Conservation (phyloP, 2,329 filamentous ascomycete genomes). For the Cladophialophora psammophila region DNA sequence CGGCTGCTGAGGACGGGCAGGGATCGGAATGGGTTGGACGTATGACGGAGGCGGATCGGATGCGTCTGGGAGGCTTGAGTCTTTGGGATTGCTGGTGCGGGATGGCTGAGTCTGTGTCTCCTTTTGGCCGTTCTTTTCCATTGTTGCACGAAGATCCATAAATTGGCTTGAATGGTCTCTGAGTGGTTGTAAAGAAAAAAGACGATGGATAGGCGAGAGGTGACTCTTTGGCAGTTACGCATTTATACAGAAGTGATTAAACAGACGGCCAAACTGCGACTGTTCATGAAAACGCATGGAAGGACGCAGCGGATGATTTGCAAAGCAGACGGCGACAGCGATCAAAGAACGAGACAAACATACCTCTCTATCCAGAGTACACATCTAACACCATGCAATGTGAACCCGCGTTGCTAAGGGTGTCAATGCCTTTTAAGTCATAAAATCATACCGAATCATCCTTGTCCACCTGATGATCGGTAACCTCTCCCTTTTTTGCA, state of each 20-base stretch:
- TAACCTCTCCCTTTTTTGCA: slow-evolving; percentile 4
- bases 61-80: not conserved
- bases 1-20: not conserved
- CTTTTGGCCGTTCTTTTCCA: not conserved
- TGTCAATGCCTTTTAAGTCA: not conserved
- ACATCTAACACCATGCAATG: not conserved
- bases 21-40: not conserved
- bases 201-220: not conserved
- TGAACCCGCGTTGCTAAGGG: slow-evolving; percentile 5
- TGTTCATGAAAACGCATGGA: not conserved
- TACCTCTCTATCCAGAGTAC: not conserved
- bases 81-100: not conserved
- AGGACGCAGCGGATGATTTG: not conserved
- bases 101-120: not conserved
- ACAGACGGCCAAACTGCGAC: not conserved
- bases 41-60: not conserved
- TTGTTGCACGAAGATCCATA: not conserved
- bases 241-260: not conserved
- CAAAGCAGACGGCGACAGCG: not conserved
- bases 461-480: not conserved
- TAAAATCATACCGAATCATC: not conserved
- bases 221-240: not conserved
- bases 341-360: slow-evolving; percentile 2
- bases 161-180: not conserved
- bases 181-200: not conserved